Percentiles rank a stretch among this genome's conserved stretches.
Conservation (phyloP, 495 filamentous ascomycete genomes). For the Penicillium argentinense region DNA sequence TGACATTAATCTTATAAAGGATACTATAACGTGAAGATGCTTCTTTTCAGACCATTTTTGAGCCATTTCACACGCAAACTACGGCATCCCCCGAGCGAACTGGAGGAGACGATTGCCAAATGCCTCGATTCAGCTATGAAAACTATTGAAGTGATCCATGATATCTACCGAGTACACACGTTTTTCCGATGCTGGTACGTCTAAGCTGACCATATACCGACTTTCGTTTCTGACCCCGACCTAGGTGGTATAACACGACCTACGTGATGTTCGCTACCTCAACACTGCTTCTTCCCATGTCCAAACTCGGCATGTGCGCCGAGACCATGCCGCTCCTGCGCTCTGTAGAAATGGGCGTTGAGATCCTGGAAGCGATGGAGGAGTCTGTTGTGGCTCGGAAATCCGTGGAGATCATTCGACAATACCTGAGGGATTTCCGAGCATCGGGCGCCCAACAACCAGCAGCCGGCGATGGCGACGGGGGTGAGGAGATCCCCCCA, state of each 20-base stretch:
- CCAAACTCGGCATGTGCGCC: slow-evolving; percentile 32
- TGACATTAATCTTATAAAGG: slow-evolving; percentile 12
- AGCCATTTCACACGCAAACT: slow-evolving; percentile 39
- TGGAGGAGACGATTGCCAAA: slow-evolving; percentile 35
- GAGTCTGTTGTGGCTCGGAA: slow-evolving; percentile 41
- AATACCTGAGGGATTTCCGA: slow-evolving; percentile 38
- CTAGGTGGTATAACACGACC: slow-evolving; percentile 48
- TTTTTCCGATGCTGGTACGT: slow-evolving; percentile 46
- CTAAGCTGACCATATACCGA: neutral
- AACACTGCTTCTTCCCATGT: slow-evolving; percentile 40
- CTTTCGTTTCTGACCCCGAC: neutral
- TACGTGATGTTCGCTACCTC: slow-evolving; percentile 47
- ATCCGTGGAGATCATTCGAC: slow-evolving; percentile 40
- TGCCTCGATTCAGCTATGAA: slow-evolving; percentile 40
- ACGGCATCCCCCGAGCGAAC: slow-evolving; percentile 29
- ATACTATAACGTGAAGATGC: slow-evolving; percentile 43
- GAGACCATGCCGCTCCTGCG: slow-evolving; percentile 32
- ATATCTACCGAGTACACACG: slow-evolving; percentile 41
- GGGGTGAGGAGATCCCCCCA: neutral
- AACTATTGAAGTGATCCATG: slow-evolving; percentile 41
- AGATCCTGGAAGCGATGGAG: slow-evolving; percentile 46
- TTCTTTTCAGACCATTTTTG: slow-evolving; percentile 40
- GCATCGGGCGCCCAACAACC: slow-evolving; percentile 11
- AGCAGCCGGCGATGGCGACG: slow-evolving; percentile 3
- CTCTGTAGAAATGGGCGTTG: slow-evolving; percentile 40